Conservation (phyloP, 1,139 yeast species). For the Candida gigantensis region DNA sequence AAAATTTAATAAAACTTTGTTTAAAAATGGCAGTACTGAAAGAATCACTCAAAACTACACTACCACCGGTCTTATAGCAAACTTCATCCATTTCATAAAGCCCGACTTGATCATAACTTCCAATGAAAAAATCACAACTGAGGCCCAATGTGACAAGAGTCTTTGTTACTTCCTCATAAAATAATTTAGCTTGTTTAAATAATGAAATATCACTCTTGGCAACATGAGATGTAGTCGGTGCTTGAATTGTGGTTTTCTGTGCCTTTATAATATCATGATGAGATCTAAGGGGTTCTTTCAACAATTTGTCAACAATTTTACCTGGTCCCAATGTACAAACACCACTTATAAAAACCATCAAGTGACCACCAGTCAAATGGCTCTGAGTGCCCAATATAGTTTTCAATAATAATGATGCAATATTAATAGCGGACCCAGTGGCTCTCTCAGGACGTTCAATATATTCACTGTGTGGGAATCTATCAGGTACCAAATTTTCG, state of each 20-base stretch:
- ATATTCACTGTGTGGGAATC: slow-evolving; percentile 49
- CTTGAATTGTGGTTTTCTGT: slow-evolving; percentile 33
- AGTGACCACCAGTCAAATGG: slow-evolving; percentile 59
- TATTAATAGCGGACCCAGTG: slow-evolving; percentile 66
- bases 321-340: slow-evolving; percentile 64
- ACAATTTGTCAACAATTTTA: slow-evolving; percentile 44
- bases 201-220: slow-evolving; percentile 36
- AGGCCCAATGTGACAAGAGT: slow-evolving; percentile 46
- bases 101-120: slow-evolving; percentile 70
- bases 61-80: slow-evolving; percentile 61
- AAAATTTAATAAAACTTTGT: slow-evolving; percentile 59
- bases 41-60: slow-evolving; percentile 61
- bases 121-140: slow-evolving; percentile 58
- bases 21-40: slow-evolving; percentile 66
- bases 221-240: slow-evolving; percentile 21
- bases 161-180: slow-evolving; percentile 48
- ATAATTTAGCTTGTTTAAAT: slow-evolving; percentile 36
- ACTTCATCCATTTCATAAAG: slow-evolving; percentile 64
- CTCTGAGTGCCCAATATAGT: slow-evolving; percentile 32
- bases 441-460: slow-evolving; percentile 56
- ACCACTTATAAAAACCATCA: slow-evolving; percentile 61
- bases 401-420: slow-evolving; percentile 56
- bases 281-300: slow-evolving; percentile 58
- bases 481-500: slow-evolving; percentile 53
- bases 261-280: slow-evolving; percentile 57